These are phyloP conservation scores for Malbranchea cinnamomea DNA, from an alignment of 2,329 filamentous ascomycete species.

Conservation along the genomic window DNA sequence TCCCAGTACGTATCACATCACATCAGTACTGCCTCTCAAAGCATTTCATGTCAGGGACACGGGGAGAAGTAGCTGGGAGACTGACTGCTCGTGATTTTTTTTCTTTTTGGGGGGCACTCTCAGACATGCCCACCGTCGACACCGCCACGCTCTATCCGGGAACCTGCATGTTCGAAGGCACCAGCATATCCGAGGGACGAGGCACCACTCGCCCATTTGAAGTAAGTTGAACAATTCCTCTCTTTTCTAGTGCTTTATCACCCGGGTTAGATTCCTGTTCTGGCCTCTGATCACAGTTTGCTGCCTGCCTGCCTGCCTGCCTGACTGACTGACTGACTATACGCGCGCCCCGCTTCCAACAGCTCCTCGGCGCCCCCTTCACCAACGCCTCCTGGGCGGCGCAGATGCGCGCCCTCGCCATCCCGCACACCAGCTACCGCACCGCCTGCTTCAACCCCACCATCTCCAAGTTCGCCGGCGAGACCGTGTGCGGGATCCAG, in stretches of 20 bases:
- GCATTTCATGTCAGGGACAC: too few relatives aligned
- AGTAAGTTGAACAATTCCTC: neutral
- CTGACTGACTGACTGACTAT: neutral
- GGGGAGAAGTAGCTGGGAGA: too few relatives aligned
- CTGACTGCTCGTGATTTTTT: neutral
- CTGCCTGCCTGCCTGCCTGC: too few relatives aligned
- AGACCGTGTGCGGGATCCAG: slow-evolving; percentile 1
- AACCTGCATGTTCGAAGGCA: slow-evolving; percentile 2
- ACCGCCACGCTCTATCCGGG: neutral
- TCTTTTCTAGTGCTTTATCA: neutral
- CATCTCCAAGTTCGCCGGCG: neutral
- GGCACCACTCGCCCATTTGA: slow-evolving; percentile 2
- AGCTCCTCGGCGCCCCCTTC: slow-evolving; percentile 2
- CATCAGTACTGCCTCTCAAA: too few relatives aligned
- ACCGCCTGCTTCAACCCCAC: slow-evolving; percentile 2
- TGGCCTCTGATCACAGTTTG: too few relatives aligned
- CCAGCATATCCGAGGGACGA: slow-evolving; percentile 2
- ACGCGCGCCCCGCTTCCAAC: neutral
- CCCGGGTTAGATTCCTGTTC: too few relatives aligned
- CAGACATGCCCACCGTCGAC: slow-evolving; percentile 1
- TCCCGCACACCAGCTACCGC: slow-evolving; percentile 2
- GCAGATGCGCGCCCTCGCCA: neutral
- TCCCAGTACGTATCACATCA: neutral
- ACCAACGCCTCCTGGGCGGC: slow-evolving; percentile 2
- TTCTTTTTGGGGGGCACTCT: too few relatives aligned